These are phyloP conservation scores for Dimargaris verticillata DNA, from an alignment of 192 early-diverging fungal species.

Conservation along the genomic window DNA sequence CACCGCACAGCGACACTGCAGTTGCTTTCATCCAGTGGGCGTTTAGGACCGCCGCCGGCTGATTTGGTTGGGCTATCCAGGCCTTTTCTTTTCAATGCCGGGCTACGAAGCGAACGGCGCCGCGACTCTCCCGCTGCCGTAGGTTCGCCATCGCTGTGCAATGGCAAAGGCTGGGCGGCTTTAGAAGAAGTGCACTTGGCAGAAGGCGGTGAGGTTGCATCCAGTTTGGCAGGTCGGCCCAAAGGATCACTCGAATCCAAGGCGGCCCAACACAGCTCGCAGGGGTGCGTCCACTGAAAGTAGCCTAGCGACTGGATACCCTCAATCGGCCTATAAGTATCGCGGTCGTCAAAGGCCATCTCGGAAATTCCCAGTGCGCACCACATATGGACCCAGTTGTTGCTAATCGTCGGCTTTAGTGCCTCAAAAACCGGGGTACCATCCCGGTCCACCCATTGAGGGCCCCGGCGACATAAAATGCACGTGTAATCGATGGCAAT, in stretches of 20 bases:
- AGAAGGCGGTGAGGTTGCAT: no score
- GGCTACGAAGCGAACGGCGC: no score
- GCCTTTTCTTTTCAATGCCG: no score
- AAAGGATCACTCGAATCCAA: not conserved
- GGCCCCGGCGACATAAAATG: conserved; percentile 35
- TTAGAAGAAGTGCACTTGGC: no score
- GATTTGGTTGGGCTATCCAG: no score
- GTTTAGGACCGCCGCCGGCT: no score
- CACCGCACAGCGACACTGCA: conserved; percentile 7
- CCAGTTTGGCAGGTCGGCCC: no score
- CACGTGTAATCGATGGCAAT: conserved; percentile 46
- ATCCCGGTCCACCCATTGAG: conserved; percentile 16
- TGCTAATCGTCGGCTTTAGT: conserved; percentile 50
- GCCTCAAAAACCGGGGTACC: conserved; percentile 17
- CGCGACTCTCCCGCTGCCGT: no score
- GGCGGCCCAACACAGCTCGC: conserved; percentile 3
- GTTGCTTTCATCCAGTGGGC: no score
- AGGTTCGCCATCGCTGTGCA: no score
- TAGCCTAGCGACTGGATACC: conserved; percentile 26
- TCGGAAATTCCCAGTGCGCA: conserved; percentile 46
- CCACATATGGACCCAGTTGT: conserved; percentile 60
- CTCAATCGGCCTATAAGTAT: conserved; percentile 26
- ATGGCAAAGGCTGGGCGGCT: no score
- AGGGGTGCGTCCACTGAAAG: conserved; percentile 18
- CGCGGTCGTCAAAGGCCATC: conserved; percentile 26